Evolutionary conservation across 768 basidiomycete genomes (phyloP).

Genomic region (Tremella mesenterica): DNA sequence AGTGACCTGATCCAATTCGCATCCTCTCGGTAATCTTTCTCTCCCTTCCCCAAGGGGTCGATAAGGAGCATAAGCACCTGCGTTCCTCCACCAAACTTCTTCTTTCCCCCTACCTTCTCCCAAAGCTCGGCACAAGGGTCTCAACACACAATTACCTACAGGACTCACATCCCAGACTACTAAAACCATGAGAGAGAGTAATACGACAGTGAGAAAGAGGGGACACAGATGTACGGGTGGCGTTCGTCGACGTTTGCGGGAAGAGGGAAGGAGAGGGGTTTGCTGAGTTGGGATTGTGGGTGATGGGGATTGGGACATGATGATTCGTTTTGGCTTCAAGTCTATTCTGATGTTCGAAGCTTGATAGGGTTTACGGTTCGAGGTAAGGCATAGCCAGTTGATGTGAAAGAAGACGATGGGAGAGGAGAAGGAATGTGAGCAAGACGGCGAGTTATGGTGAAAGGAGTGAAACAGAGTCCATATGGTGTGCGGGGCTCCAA

Average conservation of each 20-base stretch:
- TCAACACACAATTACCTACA: conserved; percentile 23
- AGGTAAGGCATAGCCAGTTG: too few species aligned
- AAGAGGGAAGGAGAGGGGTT: conserved; percentile 1
- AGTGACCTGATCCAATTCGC: conserved; percentile 34
- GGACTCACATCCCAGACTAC: conserved; percentile 29
- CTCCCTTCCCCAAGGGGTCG: conserved; percentile 23
- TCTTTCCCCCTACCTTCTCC: conserved; percentile 11
- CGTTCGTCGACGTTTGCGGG: conserved; percentile 3
- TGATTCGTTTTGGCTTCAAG: too few species aligned
- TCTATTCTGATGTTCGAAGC: too few species aligned
- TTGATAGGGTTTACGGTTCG: too few species aligned
- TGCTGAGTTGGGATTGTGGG: too few species aligned
- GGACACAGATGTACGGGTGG: conserved; percentile 4
- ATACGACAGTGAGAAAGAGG: background rate
- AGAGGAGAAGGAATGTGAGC: too few species aligned
- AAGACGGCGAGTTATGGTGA: too few species aligned
- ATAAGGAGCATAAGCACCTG: conserved; percentile 34
- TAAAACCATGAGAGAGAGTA: conserved; percentile 17
- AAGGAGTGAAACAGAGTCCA: too few species aligned
- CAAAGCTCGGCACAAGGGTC: conserved; percentile 25
- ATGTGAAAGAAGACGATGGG: too few species aligned
- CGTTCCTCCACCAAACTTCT: conserved; percentile 32
- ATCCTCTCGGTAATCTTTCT: conserved; percentile 30
- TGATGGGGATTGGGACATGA: too few species aligned
- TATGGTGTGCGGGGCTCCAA: too few species aligned